Evolutionary conservation across 805 yeast species (phyloP), one percentile per base, ranked within the genome.

Genomic region (Ogataea thermomethanolica): DNA sequence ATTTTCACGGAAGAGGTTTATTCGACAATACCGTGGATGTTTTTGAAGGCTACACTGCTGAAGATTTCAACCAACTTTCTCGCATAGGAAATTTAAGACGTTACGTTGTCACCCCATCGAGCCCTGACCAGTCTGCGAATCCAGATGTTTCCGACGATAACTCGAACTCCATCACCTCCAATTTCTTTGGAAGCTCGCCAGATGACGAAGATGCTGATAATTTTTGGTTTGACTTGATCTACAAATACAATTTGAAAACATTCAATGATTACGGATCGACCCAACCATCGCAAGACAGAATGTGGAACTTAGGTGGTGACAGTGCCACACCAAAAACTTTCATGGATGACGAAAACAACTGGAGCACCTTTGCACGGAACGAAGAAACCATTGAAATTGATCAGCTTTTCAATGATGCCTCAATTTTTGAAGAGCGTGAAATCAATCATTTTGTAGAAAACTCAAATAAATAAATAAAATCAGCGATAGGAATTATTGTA

Each of bases 221-320:
- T 29, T 56, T 56, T 37, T 59, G 64, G 64, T 36, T 43, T 14
- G 54, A 53, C 6, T 30, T 48, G 28, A 37, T 53, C n/a, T 22
- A 25, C 29, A 49, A 41, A 28, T 20, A 25, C 9, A 30, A 33
- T 8, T 6, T 20, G 8, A 33, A 29, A 17, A 17, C 20, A 17
- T 17, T 17, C 20, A 17, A 17, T 17, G 20, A 17, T 17, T 17
- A 17, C 20, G 20, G 20, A 17, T 17, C 20, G 20, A 5, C 3
- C 5, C 20, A 17, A 17, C 3, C 20, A 4, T 17, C 20, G 20
- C 20, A 17, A 17, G 20, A 17, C 5, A 17, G 5, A 17, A 17
- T 17, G 20, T 17, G 20, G 20, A 17, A 17, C 5, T 17, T 17
- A 17, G 20, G 5, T 17, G 20, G 20, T 5, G 20, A 17, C 5